Evolutionary conservation across 768 basidiomycete genomes (phyloP), one percentile per base, ranked within the genome.

Genomic region (Lentinula guzmanii): DNA sequence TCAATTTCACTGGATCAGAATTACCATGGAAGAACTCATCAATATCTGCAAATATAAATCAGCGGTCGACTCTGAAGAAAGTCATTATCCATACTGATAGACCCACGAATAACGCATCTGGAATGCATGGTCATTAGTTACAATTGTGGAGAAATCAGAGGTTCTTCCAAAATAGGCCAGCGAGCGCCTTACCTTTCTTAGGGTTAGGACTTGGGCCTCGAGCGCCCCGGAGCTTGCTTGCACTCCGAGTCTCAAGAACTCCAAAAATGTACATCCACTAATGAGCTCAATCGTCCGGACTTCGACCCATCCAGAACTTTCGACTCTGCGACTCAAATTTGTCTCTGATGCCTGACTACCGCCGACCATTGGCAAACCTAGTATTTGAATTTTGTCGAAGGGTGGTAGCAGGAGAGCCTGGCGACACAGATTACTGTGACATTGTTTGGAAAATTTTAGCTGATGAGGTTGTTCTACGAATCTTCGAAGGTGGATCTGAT

Each of bases 381-480:
- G 79, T 90, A 0, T 79, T 82, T 70, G 75, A 77, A 48, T 81
- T 82, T 64, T 82, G 81, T 70, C 71, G 72, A 63, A 69, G 67
- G 53, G 72, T 75, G 53, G 63, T 64, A 50, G 70, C 67, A 15
- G 71, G 68, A 28, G 71, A 69, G 51, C 68, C 70, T 18, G 72
- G 67, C 9, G 70, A 71, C 39, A 70, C 69, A 28, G 78, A 77
- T 52, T 71, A 75, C 52, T 76, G 74, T 33, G 77, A 79, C 50
- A 70, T 68, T 15, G 67, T 80, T 61, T 89, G 87, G 83, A 79
- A 77, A 46, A 80, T 90, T 51, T 71, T 90, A 4, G 88, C 83
- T 4, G 86, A 91, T 62, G 89, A 90, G 71, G 76, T 86, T 21
- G 87, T 90, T 4, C 69, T 83, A 50, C 77, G 83, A 54, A 76